Conservation (phyloP, 257 asterid species). For the Nicotiana tomentosiformis region DNA sequence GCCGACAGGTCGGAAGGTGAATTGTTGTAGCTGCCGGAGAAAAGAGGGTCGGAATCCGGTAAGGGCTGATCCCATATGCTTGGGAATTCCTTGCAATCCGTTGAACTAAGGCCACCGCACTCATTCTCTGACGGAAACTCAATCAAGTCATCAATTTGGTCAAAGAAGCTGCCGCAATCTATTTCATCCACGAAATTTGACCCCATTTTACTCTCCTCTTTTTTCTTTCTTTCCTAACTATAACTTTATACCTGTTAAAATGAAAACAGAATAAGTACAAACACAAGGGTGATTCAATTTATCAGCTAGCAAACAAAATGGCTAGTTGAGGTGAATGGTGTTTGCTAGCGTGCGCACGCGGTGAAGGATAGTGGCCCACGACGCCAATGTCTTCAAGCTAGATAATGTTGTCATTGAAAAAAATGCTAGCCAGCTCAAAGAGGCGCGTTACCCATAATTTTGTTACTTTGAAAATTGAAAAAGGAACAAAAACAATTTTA, state of each 20-base stretch:
- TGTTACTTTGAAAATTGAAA: not conserved
- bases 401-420: not conserved
- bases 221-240: not conserved
- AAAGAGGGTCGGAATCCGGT: slow-evolving; percentile 45
- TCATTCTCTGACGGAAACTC: slow-evolving; percentile 78
- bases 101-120: slow-evolving; percentile 39
- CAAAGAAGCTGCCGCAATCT: slow-evolving; percentile 79
- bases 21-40: slow-evolving; percentile 33
- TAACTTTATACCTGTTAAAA: slow-evolving; percentile 19
- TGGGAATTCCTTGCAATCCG: slow-evolving; percentile 49
- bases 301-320: no score
- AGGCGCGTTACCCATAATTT: not conserved
- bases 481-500: no score
- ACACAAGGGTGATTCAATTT: no score
- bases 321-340: no score
- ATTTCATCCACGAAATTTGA: slow-evolving; percentile 56
- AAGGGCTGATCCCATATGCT: slow-evolving; percentile 63
- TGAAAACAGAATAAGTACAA: not conserved
- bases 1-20: slow-evolving; percentile 58
- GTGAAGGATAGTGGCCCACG: not conserved
- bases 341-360: not conserved
- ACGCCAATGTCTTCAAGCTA: not conserved
- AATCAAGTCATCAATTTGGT: slow-evolving; percentile 82
- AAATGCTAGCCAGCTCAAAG: not conserved
- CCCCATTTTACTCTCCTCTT: slow-evolving; percentile 30